A percentile compares a stretch with the other conserved stretches of the same genome.
Evolutionary conservation across 495 filamentous ascomycete genomes (phyloP).

Genomic region (Penicillium subrubescens): DNA sequence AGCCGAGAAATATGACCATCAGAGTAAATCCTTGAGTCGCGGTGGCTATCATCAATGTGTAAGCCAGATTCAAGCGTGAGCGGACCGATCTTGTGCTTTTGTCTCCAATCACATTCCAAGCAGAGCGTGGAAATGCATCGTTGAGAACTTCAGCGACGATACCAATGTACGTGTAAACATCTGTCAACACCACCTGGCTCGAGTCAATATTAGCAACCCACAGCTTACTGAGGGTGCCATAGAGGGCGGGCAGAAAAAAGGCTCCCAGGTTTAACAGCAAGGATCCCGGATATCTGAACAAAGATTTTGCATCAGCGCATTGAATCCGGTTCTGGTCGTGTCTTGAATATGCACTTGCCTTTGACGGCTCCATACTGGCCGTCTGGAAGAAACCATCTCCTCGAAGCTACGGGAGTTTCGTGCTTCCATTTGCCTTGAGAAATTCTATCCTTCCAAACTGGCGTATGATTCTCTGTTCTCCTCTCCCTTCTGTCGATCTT

Average conservation of each 20-base stretch:
- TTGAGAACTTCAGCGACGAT: conserved; percentile 69
- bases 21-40: conserved; percentile 57
- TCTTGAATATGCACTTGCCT: neutral
- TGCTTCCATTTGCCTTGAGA: neutral
- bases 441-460: neutral
- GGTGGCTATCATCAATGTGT: conserved; percentile 67
- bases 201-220: conserved; percentile 74
- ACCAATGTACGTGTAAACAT: conserved; percentile 65
- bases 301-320: neutral
- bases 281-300: conserved; percentile 53
- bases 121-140: conserved; percentile 69
- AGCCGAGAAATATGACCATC: conserved; percentile 61
- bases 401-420: neutral
- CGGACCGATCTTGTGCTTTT: conserved; percentile 52
- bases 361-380: neutral
- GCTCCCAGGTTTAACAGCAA: conserved; percentile 64
- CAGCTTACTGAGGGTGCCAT: conserved; percentile 69
- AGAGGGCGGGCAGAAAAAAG: conserved; percentile 69
- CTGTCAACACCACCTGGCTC: conserved; percentile 67
- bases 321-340: neutral
- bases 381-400: neutral
- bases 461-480: neutral
- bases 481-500: neutral
- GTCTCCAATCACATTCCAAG: conserved; percentile 73
- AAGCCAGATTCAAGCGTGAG: conserved; percentile 59